Evolutionary conservation across 2,329 filamentous ascomycete genomes (phyloP).

Genomic region (Stagonosporopsis cucurbitacearum): DNA sequence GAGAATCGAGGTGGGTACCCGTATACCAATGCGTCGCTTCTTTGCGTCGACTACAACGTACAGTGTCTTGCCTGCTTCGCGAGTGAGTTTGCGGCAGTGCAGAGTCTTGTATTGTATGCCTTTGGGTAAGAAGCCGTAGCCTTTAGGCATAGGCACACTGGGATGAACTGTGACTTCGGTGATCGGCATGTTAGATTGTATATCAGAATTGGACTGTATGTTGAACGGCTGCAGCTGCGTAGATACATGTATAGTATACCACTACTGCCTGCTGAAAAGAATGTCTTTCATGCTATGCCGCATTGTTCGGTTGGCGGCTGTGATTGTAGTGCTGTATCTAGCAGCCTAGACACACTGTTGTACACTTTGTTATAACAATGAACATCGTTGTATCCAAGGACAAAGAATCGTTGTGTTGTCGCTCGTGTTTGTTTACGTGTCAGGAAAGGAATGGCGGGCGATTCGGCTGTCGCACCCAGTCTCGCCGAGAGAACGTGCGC

Average conservation of each 20-base stretch:
- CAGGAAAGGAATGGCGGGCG: neutral
- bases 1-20: conserved; percentile 51
- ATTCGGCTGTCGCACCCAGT: neutral
- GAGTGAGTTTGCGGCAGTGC: conserved; percentile 42
- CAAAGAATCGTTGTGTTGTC: neutral
- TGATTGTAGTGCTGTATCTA: neutral
- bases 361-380: neutral
- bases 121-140: conserved; percentile 45
- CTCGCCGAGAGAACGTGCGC: neutral
- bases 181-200: conserved; percentile 9
- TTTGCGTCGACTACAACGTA: conserved; percentile 38
- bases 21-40: conserved; percentile 50
- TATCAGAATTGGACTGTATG: neutral
- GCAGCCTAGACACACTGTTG: neutral
- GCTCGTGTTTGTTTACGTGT: neutral
- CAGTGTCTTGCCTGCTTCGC: conserved; percentile 33
- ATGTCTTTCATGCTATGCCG: neutral
- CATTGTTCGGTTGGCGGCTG: neutral
- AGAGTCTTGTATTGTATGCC: conserved; percentile 45
- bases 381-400: neutral
- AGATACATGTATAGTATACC: neutral
- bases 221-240: too few relatives aligned
- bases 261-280: neutral
- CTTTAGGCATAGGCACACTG: conserved; percentile 32
- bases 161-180: conserved; percentile 32